phyloP scores from a whole-genome alignment of 352 stramenopile genomes.

The Pelagophyceae sp. region DNA sequence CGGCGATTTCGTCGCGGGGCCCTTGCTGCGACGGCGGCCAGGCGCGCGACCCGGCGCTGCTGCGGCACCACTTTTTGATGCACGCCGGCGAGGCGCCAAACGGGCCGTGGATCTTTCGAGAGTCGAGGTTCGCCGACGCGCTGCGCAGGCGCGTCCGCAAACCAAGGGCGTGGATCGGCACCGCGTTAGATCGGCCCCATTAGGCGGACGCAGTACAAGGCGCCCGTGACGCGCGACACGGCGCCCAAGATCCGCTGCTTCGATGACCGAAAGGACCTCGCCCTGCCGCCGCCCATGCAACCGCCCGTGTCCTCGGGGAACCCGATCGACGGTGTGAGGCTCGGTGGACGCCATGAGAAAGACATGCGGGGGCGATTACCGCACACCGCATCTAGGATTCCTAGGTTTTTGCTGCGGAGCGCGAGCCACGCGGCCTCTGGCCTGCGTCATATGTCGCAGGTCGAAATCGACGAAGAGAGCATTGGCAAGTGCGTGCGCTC shows the following conservation, averaged over 20 bases:
- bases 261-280: conserved; percentile 10
- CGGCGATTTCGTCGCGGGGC: background rate
- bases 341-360: no score
- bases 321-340: no score
- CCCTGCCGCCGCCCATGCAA: background rate
- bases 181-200: no score
- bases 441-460: no score
- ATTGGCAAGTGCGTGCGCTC: background rate
- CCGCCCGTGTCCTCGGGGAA: no score
- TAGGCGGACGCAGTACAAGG: conserved; percentile 22
- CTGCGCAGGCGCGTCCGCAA: background rate
- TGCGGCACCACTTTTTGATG: background rate
- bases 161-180: no score
- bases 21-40: conserved; percentile 15
- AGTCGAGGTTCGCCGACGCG: conserved; percentile 1
- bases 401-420: no score
- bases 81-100: background rate
- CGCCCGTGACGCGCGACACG: conserved; percentile 11
- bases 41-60: conserved; percentile 1
- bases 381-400: no score
- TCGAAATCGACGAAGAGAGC: background rate
- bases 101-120: conserved; percentile 14
- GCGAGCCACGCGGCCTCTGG: no score
- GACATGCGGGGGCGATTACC: no score
- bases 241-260: conserved; percentile 5